Percentiles rank a stretch among this genome's conserved stretches.
These are phyloP conservation scores for Ceratocystis papillata DNA, from an alignment of 2,329 filamentous ascomycete genomes.

Conservation along the genomic window DNA sequence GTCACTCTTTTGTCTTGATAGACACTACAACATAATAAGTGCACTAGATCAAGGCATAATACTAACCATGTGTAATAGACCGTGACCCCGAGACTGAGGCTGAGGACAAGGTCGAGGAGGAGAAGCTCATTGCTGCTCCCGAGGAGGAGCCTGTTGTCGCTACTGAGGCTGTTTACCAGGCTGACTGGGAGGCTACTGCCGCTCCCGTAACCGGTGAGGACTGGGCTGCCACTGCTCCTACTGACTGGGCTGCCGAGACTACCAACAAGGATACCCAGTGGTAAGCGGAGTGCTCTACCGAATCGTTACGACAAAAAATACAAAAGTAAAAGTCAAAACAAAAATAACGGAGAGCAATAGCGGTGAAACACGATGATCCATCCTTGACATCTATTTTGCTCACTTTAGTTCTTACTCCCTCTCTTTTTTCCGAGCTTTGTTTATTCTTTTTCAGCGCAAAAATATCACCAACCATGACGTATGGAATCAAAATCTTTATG, in stretches of 20 bases:
- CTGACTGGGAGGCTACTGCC: conserved; percentile 78
- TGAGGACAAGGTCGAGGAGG: conserved; percentile 91
- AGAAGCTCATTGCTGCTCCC: conserved; percentile 67
- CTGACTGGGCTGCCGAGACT: conserved; percentile 56
- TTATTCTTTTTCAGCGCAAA: conserved; percentile 20
- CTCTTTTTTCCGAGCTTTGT: conserved; percentile 18
- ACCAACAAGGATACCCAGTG: conserved; percentile 45
- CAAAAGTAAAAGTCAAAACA: conserved; percentile 25
- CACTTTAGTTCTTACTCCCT: conserved; percentile 15
- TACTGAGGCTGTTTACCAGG: conserved; percentile 66
- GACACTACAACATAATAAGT: neutral
- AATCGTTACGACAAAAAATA: conserved; percentile 24
- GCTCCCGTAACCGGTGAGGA: conserved; percentile 50
- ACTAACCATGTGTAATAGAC: conserved; percentile 42
- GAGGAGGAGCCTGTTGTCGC: conserved; percentile 64
- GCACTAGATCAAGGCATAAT: neutral
- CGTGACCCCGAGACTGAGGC: conserved; percentile 99
- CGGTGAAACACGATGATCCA: conserved; percentile 22
- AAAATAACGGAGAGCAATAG: conserved; percentile 25
- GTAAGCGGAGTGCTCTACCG: conserved; percentile 33
- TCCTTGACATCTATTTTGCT: conserved; percentile 19
- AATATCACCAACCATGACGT: conserved; percentile 18
- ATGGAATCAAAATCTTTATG: conserved; percentile 30
- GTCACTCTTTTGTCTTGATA: conserved; percentile 29
- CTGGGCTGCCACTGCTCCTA: conserved; percentile 57